A percentile compares a stretch with the other conserved stretches of the same genome.
These are phyloP conservation scores for Oryza australiensis DNA, from an alignment of 176 grass and related monocot genomes.

Conservation along the genomic window DNA sequence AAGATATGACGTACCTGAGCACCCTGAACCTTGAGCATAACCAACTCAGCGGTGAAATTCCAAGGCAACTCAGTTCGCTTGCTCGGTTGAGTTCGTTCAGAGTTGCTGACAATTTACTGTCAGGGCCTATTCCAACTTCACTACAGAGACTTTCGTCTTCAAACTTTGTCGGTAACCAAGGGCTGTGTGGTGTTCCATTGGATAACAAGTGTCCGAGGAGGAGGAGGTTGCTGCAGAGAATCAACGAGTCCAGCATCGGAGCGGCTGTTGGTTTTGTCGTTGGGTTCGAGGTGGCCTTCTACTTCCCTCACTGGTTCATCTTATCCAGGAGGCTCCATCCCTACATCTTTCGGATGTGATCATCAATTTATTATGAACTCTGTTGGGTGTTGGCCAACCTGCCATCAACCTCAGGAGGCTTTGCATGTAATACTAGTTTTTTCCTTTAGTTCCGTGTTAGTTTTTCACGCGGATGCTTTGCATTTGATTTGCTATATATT, in stretches of 20 bases:
- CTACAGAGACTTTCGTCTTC: neutral
- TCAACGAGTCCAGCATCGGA: conserved; percentile 6
- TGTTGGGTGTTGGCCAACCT: no score
- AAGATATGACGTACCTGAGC: neutral
- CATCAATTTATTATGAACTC: no score
- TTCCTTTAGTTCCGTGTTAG: no score
- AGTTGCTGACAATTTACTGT: conserved; percentile 39
- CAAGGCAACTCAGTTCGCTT: neutral
- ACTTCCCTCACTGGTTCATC: conserved; percentile 4
- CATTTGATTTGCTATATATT: no score
- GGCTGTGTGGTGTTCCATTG: conserved; percentile 11
- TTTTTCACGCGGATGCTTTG: no score
- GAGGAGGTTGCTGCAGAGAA: neutral
- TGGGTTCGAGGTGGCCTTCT: conserved; percentile 27
- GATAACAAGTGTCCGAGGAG: neutral
- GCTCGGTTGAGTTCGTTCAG: neutral
- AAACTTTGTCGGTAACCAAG: neutral
- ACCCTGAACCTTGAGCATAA: conserved; percentile 47
- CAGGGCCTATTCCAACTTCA: neutral
- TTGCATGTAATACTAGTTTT: no score
- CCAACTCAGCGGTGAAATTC: conserved; percentile 34
- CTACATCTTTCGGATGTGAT: neutral
- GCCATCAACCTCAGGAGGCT: no score
- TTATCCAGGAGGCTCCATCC: neutral
- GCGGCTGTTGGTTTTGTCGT: neutral